These are phyloP conservation scores for Anisodus acutangulus DNA, from an alignment of 257 asterid species.

Conservation along the genomic window DNA sequence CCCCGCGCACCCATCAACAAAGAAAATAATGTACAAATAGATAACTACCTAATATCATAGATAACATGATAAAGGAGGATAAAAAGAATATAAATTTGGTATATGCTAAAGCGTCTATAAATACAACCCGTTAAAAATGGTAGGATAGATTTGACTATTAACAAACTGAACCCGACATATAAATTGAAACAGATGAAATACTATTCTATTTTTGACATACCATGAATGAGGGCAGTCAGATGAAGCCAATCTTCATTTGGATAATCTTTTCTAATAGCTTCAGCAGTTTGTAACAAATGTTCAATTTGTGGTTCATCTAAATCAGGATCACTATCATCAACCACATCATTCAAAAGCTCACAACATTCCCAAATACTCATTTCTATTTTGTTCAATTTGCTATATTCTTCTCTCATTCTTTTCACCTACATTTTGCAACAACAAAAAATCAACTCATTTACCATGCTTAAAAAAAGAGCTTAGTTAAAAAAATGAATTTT, in stretches of 20 bases:
- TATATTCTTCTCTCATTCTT: constrained; percentile 20
- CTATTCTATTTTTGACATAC: neutral
- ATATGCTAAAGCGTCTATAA: no score
- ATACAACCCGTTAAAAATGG: no score
- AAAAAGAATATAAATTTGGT: no score
- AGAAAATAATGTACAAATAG: no score
- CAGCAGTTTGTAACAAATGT: constrained; percentile 21
- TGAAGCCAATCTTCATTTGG: constrained; percentile 28
- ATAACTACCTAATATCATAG: no score
- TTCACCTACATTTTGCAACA: neutral
- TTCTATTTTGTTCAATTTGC: neutral
- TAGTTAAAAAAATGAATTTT: neutral
- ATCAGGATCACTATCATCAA: constrained; percentile 31
- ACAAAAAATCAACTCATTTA: neutral
- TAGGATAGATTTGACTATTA: no score
- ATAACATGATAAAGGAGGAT: no score
- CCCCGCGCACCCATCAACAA: no score
- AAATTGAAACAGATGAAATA: neutral
- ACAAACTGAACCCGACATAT: neutral
- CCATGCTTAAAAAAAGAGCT: neutral
- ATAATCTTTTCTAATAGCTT: constrained; percentile 26
- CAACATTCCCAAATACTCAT: constrained; percentile 55
- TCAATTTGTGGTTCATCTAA: constrained; percentile 29
- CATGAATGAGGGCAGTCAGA: constrained; percentile 38
- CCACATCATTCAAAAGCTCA: constrained; percentile 46